Evolutionary conservation across 257 asterid species (phyloP), one percentile per base, ranked within the genome.

Genomic region (Salvia rosmarinus): DNA sequence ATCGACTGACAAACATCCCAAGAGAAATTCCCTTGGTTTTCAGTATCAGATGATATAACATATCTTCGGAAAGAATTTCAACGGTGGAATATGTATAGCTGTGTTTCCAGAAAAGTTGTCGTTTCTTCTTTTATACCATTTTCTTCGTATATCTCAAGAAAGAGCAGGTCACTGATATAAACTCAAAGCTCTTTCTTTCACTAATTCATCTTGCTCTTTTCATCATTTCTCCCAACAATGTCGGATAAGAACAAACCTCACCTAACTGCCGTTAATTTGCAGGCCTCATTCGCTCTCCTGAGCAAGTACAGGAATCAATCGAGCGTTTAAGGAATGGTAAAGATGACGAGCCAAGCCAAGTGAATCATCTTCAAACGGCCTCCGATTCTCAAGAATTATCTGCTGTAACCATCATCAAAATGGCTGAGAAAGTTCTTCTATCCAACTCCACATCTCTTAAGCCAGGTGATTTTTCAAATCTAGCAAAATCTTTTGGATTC

Each of bases 331-430:
- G 51, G 19, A 47, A 9, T 4, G 30, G 21, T 28, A 14, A 39
- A 37, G 9, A 11, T 1, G n/a, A 3, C 5, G 19, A 5, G 52
- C 13, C 13, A 12, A 63, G 21, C 23, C 55, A 51, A 2, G 56
- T 1, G 56, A 5, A n/a, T 9, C 25, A n/a, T 50, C 56, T 17
- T 5, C 19, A 46, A 50, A 50, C 9, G 7, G 13, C n/a, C n/a
- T n/a, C n/a, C n/a, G n/a, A n/a, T n/a, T n/a, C 34, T 37, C 37
- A 34, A 10, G 62, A 28, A 0, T 16, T 49, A 8, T 67, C 72
- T 67, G 72, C 72, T 11, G 72, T 32, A 51, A 51, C 37, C 49
- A 50, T 67, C 21, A 32, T n/a, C 3, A 12, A 16, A 49, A 5
- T 67, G 25, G 47, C 56, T n/a, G n/a, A n/a, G n/a, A n/a, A n/a